Conservation (phyloP, 202 grass and related monocot species). For the Panicum virgatum region DNA sequence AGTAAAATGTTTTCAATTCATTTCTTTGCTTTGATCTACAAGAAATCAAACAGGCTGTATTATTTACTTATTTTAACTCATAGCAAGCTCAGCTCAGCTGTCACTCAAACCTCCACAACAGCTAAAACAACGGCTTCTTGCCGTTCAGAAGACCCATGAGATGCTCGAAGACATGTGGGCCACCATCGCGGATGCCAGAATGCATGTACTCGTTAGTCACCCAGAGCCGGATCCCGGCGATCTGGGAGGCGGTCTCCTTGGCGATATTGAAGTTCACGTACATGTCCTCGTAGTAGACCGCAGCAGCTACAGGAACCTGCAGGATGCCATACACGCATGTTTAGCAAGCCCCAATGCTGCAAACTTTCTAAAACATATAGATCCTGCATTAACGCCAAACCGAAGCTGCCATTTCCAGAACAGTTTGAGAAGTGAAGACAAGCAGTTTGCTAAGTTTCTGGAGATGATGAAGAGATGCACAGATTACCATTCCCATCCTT, state of each 20-base stretch:
- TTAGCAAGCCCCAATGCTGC: background rate
- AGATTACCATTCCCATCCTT: no score
- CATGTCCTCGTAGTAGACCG: slow-evolving; percentile 97
- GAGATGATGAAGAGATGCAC: no score
- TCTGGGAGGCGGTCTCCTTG: slow-evolving; percentile 82
- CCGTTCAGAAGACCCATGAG: slow-evolving; percentile 75
- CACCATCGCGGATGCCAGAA: slow-evolving; percentile 69
- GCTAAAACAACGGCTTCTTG: slow-evolving; percentile 79
- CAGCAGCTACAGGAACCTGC: slow-evolving; percentile 85
- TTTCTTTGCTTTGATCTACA: background rate
- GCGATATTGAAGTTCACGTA: slow-evolving; percentile 96
- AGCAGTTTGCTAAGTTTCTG: no score
- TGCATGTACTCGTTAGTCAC: slow-evolving; percentile 98
- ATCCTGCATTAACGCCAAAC: background rate
- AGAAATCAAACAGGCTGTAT: background rate
- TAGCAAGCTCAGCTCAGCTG: background rate
- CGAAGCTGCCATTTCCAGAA: no score
- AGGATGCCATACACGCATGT: background rate
- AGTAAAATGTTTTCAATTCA: background rate
- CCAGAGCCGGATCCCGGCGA: slow-evolving; percentile 78
- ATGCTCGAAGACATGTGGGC: slow-evolving; percentile 73
- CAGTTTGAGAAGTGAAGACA: no score
- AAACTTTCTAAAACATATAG: background rate
- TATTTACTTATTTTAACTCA: background rate
- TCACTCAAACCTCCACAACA: background rate